Percentiles rank a stretch among this genome's conserved stretches.
These are phyloP conservation scores for Melaleuca alternifolia DNA, from an alignment of 345 rosid species.

Conservation along the genomic window DNA sequence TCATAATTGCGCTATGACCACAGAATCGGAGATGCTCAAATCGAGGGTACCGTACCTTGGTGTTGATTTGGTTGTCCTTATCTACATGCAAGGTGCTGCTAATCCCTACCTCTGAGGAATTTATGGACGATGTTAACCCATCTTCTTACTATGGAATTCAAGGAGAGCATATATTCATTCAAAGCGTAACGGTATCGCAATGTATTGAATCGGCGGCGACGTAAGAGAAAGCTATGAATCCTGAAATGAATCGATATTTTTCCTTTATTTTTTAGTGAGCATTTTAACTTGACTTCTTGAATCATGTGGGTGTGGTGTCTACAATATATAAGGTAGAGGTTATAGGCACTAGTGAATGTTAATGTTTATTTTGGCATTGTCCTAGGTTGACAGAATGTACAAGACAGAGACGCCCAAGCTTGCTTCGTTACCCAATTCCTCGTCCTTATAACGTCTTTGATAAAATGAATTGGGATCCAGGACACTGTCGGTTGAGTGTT, in stretches of 20 bases:
- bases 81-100: background rate
- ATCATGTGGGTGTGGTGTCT: too few relatives aligned
- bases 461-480: conserved; percentile 47
- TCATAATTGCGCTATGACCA: background rate
- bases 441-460: conserved; percentile 35
- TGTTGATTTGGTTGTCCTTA: background rate
- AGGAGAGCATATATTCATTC: background rate
- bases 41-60: background rate
- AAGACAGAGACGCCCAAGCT: conserved; percentile 12
- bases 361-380: background rate
- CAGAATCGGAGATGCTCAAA: background rate
- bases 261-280: background rate
- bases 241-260: background rate
- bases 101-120: background rate
- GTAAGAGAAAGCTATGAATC: background rate
- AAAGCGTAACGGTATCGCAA: background rate
- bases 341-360: background rate
- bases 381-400: background rate
- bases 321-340: background rate
- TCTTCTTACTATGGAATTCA: background rate
- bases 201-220: background rate
- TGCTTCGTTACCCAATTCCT: conserved; percentile 18
- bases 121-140: background rate
- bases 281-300: background rate
- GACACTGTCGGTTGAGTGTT: conserved; percentile 50